A percentile compares a stretch with the other conserved stretches of the same genome.
Evolutionary conservation across 441 rosid species (phyloP).

Genomic region (Adansonia madagascariensis): DNA sequence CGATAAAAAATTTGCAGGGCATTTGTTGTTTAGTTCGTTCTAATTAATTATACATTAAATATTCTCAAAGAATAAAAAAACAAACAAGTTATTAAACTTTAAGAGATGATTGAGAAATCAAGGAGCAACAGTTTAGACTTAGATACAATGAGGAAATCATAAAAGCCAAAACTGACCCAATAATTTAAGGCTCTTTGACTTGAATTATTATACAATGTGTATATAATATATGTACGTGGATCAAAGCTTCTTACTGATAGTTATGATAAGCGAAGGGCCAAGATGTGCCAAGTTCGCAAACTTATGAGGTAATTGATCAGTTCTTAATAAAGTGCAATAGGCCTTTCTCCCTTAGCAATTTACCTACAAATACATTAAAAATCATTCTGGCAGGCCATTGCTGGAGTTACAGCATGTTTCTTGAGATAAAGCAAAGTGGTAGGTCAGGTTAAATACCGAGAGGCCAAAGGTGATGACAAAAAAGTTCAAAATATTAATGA

Average conservation of each 20-base stretch:
- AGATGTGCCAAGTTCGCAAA: constrained; percentile 5
- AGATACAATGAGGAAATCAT: background rate
- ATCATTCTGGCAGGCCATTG: background rate
- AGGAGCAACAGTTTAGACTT: background rate
- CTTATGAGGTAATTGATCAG: constrained; percentile 2
- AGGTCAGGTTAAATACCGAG: constrained; percentile 20
- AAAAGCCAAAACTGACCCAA: background rate
- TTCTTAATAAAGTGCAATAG: background rate
- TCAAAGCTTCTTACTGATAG: background rate
- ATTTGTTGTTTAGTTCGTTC: background rate
- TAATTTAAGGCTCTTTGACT: background rate
- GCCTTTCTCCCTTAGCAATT: background rate
- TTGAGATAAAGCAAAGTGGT: constrained; percentile 34
- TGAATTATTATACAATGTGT: background rate
- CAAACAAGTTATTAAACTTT: background rate
- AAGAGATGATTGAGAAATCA: constrained; percentile 5
- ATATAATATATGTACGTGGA: background rate
- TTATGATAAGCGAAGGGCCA: background rate
- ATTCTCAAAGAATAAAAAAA: background rate
- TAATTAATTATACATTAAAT: background rate
- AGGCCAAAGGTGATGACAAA: constrained; percentile 26
- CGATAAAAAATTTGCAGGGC: background rate
- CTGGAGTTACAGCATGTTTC: constrained; percentile 16
- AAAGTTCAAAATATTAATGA: constrained; percentile 75
- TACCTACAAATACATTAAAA: background rate